Conservation (phyloP, 306 rosid species). For the Prunus fruticosa region DNA sequence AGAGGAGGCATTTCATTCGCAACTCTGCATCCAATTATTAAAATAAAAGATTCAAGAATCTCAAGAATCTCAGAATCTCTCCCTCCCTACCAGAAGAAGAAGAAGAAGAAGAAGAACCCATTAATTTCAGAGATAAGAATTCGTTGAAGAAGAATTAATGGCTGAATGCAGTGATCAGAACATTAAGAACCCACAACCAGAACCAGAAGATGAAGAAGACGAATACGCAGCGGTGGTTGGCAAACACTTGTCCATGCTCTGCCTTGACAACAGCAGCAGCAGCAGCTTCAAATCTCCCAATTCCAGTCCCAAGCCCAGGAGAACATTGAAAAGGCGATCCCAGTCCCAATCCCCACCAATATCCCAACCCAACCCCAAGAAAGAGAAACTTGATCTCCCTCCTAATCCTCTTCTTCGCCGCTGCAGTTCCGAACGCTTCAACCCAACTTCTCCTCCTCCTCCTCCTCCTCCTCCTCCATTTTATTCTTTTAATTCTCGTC, state of each 20-base stretch:
- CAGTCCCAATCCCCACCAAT: not conserved
- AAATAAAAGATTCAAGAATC: not conserved
- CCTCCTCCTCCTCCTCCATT: not conserved
- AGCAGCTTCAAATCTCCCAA: not conserved
- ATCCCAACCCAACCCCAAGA: slow-evolving; percentile 16
- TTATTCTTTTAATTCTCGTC: not conserved
- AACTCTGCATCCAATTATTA: not conserved
- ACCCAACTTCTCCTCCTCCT: not conserved
- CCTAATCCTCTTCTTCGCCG: slow-evolving; percentile 10
- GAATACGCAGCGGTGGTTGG: not conserved
- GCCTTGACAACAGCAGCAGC: not conserved
- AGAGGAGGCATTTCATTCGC: no score
- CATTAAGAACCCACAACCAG: not conserved
- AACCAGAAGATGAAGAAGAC: not conserved
- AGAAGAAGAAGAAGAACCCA: not conserved
- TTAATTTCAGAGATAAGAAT: not conserved
- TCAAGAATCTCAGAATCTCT: not conserved
- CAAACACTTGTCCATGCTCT: slow-evolving; percentile 15
- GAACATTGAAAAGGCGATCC: not conserved
- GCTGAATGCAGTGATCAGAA: not conserved
- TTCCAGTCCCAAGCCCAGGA: not conserved
- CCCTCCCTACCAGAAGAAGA: not conserved
- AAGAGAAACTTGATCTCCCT: slow-evolving; percentile 16
- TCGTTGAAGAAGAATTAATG: not conserved
- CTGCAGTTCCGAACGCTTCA: slow-evolving; percentile 7